A percentile compares a stretch with the other conserved stretches of the same genome.
Evolutionary conservation across 208 protist species (phyloP).

Genomic region (Vickermania spadyakhi): DNA sequence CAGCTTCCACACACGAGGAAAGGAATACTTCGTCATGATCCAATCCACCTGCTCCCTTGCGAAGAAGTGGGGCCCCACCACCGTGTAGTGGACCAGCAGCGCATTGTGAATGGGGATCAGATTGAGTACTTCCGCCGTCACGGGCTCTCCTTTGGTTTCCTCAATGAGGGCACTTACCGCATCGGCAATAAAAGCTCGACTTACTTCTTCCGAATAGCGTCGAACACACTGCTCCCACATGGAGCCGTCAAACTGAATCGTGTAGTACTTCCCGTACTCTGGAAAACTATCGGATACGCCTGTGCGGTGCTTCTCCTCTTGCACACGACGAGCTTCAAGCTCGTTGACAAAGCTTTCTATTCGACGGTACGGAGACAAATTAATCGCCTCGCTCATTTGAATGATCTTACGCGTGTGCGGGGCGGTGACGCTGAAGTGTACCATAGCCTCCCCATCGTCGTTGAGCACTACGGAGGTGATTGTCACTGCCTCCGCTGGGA

Average conservation of each 20-base stretch:
- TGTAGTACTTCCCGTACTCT: neutral
- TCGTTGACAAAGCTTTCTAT: neutral
- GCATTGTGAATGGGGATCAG: conserved; percentile 8
- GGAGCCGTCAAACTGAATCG: conserved; percentile 4
- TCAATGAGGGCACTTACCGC: conserved; percentile 5
- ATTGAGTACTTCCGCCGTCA: conserved; percentile 6
- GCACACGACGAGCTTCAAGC: neutral
- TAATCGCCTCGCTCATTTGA: neutral
- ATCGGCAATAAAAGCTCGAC: conserved; percentile 7
- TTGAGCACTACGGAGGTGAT: neutral
- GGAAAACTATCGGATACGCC: neutral
- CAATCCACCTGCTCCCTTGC: conserved; percentile 7
- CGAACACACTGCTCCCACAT: conserved; percentile 4
- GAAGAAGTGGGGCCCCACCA: neutral
- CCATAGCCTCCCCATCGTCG: neutral
- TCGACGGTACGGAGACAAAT: neutral
- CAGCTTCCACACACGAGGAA: conserved; percentile 7
- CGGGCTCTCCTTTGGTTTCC: neutral
- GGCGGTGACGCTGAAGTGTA: neutral
- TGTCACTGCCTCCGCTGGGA: neutral
- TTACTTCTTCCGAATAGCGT: neutral
- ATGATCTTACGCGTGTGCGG: neutral
- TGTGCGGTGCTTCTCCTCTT: neutral
- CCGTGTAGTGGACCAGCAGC: conserved; percentile 12
- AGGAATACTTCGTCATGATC: conserved; percentile 9